Evolutionary conservation across 2,329 filamentous ascomycete species (phyloP).

Genomic region (Zasmidium citrigriseum): DNA sequence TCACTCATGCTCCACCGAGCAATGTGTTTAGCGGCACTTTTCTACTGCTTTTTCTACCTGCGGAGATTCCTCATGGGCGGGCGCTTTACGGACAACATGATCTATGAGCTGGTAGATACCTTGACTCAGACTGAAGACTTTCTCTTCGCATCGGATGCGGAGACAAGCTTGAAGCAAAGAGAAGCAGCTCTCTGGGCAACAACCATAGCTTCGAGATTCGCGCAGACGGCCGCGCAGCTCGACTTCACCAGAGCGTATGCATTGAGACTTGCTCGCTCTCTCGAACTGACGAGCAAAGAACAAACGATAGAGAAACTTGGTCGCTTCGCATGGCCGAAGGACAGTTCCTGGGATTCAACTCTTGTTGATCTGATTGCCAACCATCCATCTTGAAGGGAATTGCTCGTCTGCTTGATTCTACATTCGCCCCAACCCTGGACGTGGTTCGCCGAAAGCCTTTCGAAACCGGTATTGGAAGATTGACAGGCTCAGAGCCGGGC

Average conservation of each 20-base stretch:
- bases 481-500: too few relatives aligned
- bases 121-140: neutral
- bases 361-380: neutral
- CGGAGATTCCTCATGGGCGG: neutral
- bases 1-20: neutral
- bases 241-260: neutral
- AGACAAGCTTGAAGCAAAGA: neutral
- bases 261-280: neutral
- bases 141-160: neutral
- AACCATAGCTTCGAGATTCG: neutral
- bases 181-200: neutral
- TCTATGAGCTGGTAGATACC: neutral
- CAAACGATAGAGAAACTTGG: neutral
- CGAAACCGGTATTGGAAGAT: too few relatives aligned
- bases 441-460: too few relatives aligned
- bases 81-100: neutral
- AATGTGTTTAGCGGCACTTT: neutral
- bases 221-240: neutral
- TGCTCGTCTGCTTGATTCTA: too few relatives aligned
- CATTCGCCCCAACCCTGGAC: too few relatives aligned
- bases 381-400: neutral
- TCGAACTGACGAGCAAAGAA: neutral
- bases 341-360: neutral
- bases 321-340: neutral
- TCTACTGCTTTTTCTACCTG: neutral